phyloP scores from a whole-genome alignment of 2,329 filamentous ascomycete species.

The Colletotrichum ledebouriae region DNA sequence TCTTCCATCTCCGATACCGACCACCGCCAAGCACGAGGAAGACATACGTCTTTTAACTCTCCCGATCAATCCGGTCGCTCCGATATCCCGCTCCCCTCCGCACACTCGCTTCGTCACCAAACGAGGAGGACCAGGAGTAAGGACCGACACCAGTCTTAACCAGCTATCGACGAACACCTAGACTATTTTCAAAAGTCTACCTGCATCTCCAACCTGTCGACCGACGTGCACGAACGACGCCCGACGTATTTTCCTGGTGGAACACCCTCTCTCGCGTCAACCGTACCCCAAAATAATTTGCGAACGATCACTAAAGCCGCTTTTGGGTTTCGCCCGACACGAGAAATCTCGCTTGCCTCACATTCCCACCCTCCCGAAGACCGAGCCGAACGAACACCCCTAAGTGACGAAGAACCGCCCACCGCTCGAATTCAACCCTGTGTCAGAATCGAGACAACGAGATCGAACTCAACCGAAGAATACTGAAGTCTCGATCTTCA shows the following conservation, averaged over 20 bases:
- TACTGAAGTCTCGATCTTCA: constrained; percentile 7
- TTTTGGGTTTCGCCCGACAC: constrained; percentile 23
- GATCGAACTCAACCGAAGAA: background rate
- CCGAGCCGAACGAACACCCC: constrained; percentile 18
- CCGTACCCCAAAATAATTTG: background rate
- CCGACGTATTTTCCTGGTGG: background rate
- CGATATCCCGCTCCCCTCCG: constrained; percentile 8
- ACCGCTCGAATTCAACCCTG: background rate
- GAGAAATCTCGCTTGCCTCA: constrained; percentile 34
- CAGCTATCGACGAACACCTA: background rate
- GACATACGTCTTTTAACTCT: background rate
- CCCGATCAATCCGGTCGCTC: constrained; percentile 3
- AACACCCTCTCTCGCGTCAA: background rate
- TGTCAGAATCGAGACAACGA: background rate
- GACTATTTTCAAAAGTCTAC: background rate
- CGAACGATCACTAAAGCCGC: background rate
- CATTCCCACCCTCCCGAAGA: constrained; percentile 6
- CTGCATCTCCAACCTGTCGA: constrained; percentile 5
- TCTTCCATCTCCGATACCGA: constrained; percentile 8
- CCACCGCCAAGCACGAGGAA: constrained; percentile 18
- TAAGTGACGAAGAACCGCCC: constrained; percentile 19
- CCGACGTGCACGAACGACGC: background rate
- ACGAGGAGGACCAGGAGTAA: constrained; percentile 20
- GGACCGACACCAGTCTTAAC: constrained; percentile 5
- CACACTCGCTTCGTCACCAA: constrained; percentile 32